A percentile compares a stretch with the other conserved stretches of the same genome.
Conservation (phyloP, 1,284 basidiomycete genomes). For the Vanrija humicola region DNA sequence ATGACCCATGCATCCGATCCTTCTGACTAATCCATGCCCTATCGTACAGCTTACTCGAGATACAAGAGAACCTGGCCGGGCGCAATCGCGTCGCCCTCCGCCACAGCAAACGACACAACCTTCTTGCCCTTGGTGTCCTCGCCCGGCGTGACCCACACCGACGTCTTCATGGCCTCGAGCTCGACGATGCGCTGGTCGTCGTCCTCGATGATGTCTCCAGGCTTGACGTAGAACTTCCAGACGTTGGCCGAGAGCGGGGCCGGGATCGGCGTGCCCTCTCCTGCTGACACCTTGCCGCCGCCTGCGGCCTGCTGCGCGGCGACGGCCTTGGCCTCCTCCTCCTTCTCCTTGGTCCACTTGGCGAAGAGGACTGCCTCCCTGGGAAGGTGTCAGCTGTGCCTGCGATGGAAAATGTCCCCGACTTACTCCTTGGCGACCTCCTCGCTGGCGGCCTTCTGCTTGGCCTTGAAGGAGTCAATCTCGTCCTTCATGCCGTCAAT, state of each 20-base stretch:
- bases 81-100: constrained; percentile 20
- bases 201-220: constrained; percentile 53
- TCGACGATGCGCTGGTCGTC: constrained; percentile 56
- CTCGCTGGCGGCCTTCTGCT: constrained; percentile 45
- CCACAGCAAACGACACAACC: constrained; percentile 26
- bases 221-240: constrained; percentile 57
- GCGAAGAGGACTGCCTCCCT: constrained; percentile 30
- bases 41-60: constrained; percentile 9
- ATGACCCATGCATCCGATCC: neutral
- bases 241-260: constrained; percentile 58
- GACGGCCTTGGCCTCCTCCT: constrained; percentile 4
- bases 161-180: constrained; percentile 68
- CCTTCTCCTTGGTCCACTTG: constrained; percentile 13
- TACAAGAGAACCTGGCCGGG: constrained; percentile 14
- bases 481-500: constrained; percentile 3
- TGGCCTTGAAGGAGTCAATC: constrained; percentile 5
- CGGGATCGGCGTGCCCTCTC: constrained; percentile 20
- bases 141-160: constrained; percentile 29
- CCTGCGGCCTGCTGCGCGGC: constrained; percentile 4
- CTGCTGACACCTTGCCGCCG: too few species aligned
- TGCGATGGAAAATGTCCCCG: constrained; percentile 17
- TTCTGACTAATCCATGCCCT: neutral
- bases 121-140: constrained; percentile 30
- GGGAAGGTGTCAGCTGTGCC: neutral
- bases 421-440: constrained; percentile 50